phyloP scores from a whole-genome alignment of 2,329 filamentous ascomycete genomes.

The Claviceps lovelessii region DNA sequence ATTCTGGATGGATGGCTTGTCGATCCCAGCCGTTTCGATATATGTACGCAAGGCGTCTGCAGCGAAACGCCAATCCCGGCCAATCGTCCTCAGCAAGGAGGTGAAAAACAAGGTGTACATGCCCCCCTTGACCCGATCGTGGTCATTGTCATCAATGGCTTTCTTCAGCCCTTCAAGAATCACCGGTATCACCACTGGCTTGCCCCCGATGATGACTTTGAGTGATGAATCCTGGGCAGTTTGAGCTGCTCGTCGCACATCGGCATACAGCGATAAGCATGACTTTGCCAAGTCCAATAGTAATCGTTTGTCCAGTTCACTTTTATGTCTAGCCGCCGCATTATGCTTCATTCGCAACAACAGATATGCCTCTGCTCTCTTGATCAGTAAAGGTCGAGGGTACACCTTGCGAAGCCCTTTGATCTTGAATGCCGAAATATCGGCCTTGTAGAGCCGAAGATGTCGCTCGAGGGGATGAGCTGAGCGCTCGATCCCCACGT shows the following conservation, averaged over 20 bases:
- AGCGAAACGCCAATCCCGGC: constrained; percentile 88
- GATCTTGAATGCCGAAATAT: constrained; percentile 87
- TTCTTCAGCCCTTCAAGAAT: constrained; percentile 65
- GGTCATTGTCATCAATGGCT: constrained; percentile 66
- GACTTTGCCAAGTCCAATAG: constrained; percentile 81
- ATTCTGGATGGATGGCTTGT: constrained; percentile 89
- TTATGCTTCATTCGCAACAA: constrained; percentile 90
- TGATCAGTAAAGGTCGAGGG: constrained; percentile 78
- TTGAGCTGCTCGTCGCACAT: constrained; percentile 89
- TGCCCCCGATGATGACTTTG: constrained; percentile 77
- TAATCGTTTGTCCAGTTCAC: constrained; percentile 73
- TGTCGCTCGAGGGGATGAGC: constrained; percentile 86
- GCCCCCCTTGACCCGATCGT: constrained; percentile 84
- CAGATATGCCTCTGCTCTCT: constrained; percentile 88
- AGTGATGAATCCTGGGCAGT: constrained; percentile 84
- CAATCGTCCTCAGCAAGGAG: constrained; percentile 72
- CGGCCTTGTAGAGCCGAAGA: constrained; percentile 67
- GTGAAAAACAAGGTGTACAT: constrained; percentile 86
- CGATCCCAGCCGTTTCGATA: constrained; percentile 76
- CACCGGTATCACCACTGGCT: constrained; percentile 79
- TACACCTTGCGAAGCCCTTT: constrained; percentile 86
- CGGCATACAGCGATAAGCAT: constrained; percentile 80
- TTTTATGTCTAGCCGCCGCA: constrained; percentile 72
- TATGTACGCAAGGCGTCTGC: constrained; percentile 81
- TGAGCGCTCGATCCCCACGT: constrained; percentile 90